Evolutionary conservation across 306 rosid species (phyloP).

Genomic region (Quercus variabilis): DNA sequence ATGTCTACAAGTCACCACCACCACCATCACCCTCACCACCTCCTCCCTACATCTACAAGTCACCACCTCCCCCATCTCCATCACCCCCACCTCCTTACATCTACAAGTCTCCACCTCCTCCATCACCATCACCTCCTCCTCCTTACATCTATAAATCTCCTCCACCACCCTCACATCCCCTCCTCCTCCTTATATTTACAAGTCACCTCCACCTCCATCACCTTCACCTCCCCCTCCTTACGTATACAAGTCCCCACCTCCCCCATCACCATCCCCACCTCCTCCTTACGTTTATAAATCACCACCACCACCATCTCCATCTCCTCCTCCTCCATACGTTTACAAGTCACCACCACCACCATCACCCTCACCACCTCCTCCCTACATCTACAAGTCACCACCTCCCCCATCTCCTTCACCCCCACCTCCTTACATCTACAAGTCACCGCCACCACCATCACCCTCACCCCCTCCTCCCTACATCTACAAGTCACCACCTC

Average conservation of each 20-base stretch:
- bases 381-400: background rate
- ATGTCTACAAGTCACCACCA: background rate
- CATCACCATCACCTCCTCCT: background rate
- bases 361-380: background rate
- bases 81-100: background rate
- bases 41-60: background rate
- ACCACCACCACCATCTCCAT: background rate
- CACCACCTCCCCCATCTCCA: background rate
- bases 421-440: background rate
- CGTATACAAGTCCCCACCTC: background rate
- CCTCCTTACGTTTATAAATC: background rate
- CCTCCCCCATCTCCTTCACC: background rate
- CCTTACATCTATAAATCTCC: background rate
- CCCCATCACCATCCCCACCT: fast-evolving
- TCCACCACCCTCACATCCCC: background rate
- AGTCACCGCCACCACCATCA: background rate
- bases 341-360: background rate
- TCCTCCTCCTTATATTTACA: background rate
- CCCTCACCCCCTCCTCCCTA: background rate
- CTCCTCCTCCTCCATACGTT: fast-evolving
- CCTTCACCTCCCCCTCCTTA: background rate
- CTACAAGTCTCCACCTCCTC: background rate
- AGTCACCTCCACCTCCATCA: background rate
- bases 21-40: background rate
- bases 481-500: background rate